A percentile compares a stretch with the other conserved stretches of the same genome.
These are phyloP conservation scores for Boletus smithii DNA, from an alignment of 1,284 basidiomycete species.

Conservation along the genomic window DNA sequence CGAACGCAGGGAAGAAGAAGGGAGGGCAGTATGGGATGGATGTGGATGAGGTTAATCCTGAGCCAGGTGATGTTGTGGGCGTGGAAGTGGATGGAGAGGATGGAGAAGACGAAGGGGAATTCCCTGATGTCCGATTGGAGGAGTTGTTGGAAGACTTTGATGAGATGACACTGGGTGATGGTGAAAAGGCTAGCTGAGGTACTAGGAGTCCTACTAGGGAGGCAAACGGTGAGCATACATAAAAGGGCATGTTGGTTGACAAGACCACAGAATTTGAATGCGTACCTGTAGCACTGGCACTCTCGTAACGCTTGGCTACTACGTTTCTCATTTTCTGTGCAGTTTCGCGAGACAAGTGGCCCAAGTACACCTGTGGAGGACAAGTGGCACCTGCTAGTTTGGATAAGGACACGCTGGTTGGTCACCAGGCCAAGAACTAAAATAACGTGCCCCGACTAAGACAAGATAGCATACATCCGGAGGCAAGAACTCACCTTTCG, in stretches of 20 bases:
- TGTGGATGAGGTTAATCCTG: slow-evolving; percentile 51
- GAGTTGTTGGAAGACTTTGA: slow-evolving; percentile 94
- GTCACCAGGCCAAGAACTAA: background rate
- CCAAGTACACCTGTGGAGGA: too few species aligned
- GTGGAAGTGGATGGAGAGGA: slow-evolving; percentile 37
- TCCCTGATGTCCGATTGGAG: slow-evolving; percentile 84
- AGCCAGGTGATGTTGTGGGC: slow-evolving; percentile 23
- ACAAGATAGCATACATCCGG: background rate
- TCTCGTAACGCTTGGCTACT: too few species aligned
- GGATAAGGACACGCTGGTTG: too few species aligned
- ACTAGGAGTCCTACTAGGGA: background rate
- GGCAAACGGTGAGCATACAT: too few species aligned
- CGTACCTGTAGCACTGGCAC: background rate
- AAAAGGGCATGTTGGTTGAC: background rate
- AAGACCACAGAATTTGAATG: background rate
- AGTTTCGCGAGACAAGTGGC: background rate
- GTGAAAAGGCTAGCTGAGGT: slow-evolving; percentile 16
- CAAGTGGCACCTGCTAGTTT: too few species aligned
- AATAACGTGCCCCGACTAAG: background rate
- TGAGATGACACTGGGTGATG: slow-evolving; percentile 64
- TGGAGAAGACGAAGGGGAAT: slow-evolving; percentile 82
- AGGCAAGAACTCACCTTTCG: too few species aligned
- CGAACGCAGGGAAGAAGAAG: slow-evolving; percentile 37
- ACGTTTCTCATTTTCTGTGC: too few species aligned
- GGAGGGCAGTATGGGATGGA: slow-evolving; percentile 69